Evolutionary conservation across 108 stramenopile genomes (phyloP).

Genomic region (Cyclostephanos tholiformis): DNA sequence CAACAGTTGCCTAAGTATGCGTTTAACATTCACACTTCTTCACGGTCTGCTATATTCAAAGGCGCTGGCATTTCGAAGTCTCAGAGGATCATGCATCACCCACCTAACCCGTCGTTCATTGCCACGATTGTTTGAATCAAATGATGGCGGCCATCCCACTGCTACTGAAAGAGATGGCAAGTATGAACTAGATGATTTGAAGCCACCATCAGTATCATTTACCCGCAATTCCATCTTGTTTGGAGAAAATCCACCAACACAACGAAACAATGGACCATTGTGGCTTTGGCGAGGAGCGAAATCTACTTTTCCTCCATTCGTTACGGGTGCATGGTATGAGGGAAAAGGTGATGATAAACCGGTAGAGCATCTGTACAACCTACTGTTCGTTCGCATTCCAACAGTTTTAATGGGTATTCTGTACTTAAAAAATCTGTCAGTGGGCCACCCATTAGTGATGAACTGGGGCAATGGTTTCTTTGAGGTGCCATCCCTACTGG

Average conservation of each 20-base stretch:
- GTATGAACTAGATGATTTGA: constrained; percentile 42
- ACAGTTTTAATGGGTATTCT: constrained; percentile 45
- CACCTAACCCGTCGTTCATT: not conserved
- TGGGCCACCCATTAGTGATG: constrained; percentile 62
- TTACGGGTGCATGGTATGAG: constrained; percentile 62
- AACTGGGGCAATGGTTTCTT: constrained; percentile 63
- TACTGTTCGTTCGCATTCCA: constrained; percentile 64
- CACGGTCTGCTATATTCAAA: too few relatives aligned
- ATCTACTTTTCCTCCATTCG: constrained; percentile 43
- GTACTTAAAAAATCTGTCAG: constrained; percentile 53
- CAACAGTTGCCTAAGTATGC: too few relatives aligned
- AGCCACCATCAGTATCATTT: constrained; percentile 64
- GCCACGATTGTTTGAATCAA: not conserved
- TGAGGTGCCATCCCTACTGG: constrained; percentile 56
- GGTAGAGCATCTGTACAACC: constrained; percentile 65
- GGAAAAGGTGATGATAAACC: constrained; percentile 56
- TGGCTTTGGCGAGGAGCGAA: constrained; percentile 52
- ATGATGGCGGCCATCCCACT: not conserved
- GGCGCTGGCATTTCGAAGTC: not conserved
- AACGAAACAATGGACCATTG: constrained; percentile 46
- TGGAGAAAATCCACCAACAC: constrained; percentile 60
- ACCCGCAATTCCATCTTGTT: constrained; percentile 65
- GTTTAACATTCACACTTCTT: too few relatives aligned
- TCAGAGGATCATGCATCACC: not conserved
- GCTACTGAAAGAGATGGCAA: constrained; percentile 2